A percentile compares a stretch with the other conserved stretches of the same genome.
Conservation (phyloP, 306 rosid genomes). For the Sphenostylis stenocarpa region DNA sequence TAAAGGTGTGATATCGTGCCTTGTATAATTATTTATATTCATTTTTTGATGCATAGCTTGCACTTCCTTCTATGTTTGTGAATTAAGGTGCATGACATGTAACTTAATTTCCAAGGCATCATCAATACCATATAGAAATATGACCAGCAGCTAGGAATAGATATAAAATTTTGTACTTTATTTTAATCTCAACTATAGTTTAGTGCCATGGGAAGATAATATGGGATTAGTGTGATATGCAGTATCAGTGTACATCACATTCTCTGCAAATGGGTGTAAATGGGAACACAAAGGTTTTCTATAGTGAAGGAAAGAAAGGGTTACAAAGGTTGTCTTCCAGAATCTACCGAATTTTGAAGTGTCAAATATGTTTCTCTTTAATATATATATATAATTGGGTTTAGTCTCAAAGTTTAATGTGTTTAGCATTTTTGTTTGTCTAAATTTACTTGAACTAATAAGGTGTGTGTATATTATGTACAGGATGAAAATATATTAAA, state of each 20-base stretch:
- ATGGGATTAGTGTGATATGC: not conserved
- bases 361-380: not conserved
- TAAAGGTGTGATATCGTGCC: slow-evolving; percentile 24
- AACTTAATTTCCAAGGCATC: not conserved
- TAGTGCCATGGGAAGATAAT: slow-evolving; percentile 6
- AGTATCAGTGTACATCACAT: not conserved
- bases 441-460: too few relatives aligned
- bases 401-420: too few relatives aligned
- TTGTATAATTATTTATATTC: slow-evolving; percentile 44
- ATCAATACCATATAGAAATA: not conserved
- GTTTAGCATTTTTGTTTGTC: too few relatives aligned
- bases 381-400: too few relatives aligned
- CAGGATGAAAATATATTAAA: too few relatives aligned
- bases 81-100: not conserved
- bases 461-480: too few relatives aligned
- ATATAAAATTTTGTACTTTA: not conserved
- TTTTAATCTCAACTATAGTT: not conserved
- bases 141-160: not conserved
- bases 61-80: slow-evolving; percentile 19
- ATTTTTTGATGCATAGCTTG: slow-evolving; percentile 38
- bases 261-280: not conserved
- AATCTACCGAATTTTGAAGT: not conserved
- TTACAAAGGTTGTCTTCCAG: not conserved
- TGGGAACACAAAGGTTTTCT: not conserved
- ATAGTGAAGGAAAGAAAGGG: not conserved